A percentile compares a stretch with the other conserved stretches of the same genome.
These are phyloP conservation scores for Emiliania huxleyi DNA, from an alignment of 78 protist genomes.

Conservation along the genomic window DNA sequence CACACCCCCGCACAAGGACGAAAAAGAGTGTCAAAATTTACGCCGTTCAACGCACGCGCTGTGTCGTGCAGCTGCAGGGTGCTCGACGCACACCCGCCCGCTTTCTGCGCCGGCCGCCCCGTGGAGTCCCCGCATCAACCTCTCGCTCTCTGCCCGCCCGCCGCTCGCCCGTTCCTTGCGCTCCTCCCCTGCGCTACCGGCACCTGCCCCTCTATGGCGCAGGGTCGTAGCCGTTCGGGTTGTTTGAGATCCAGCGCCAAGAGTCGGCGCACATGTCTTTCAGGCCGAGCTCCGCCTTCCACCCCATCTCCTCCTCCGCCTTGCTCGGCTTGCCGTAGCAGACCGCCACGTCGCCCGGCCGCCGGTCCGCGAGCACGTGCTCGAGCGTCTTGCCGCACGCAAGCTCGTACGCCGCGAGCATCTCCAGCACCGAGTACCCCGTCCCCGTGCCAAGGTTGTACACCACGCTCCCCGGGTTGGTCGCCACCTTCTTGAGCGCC, in stretches of 20 bases:
- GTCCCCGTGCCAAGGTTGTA: constrained; percentile 89
- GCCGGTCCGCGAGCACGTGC: constrained; percentile 8
- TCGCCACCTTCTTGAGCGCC: constrained; percentile 50
- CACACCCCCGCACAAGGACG: too few relatives aligned
- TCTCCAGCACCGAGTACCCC: constrained; percentile 85
- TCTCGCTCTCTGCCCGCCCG: too few relatives aligned
- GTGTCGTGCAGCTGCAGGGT: too few relatives aligned
- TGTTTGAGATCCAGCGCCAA: constrained; percentile 80
- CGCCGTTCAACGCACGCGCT: too few relatives aligned
- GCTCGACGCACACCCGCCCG: too few relatives aligned
- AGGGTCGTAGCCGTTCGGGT: constrained; percentile 90
- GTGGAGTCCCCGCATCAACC: too few relatives aligned
- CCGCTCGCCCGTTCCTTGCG: too few relatives aligned
- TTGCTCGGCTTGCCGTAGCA: not conserved
- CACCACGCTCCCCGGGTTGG: not conserved
- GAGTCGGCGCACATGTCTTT: constrained; percentile 82
- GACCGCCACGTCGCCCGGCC: constrained; percentile 62
- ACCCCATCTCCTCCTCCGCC: constrained; percentile 61
- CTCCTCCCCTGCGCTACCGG: too few relatives aligned
- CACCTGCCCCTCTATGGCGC: too few relatives aligned
- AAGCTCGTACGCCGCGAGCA: constrained; percentile 63
- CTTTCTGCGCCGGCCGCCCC: too few relatives aligned
- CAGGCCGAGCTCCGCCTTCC: constrained; percentile 76
- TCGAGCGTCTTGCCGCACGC: not conserved
- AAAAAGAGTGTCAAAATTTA: too few relatives aligned